A percentile compares a stretch with the other conserved stretches of the same genome.
phyloP scores from a whole-genome alignment of 1,284 basidiomycete species.

The Rhodotorula sp. region DNA sequence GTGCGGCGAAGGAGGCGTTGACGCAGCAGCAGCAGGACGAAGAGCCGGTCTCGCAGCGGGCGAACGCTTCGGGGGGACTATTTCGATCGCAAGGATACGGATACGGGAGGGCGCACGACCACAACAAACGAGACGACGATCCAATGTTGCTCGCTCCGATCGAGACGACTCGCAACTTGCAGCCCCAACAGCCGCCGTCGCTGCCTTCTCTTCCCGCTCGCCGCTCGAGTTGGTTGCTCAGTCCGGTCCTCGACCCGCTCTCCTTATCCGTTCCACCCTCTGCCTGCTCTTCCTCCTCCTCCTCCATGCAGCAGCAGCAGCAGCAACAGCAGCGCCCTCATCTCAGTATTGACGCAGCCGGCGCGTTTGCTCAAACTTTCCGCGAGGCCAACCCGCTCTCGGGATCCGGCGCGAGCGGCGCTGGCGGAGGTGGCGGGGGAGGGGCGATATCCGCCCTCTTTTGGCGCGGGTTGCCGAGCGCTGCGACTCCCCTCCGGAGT shows the following conservation, averaged over 20 bases:
- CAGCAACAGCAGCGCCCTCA: too few species aligned
- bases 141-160: not conserved
- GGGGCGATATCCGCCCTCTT: not conserved
- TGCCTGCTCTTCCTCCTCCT: too few species aligned
- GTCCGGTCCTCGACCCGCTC: not conserved
- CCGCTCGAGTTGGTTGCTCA: conserved; percentile 1
- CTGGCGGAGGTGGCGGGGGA: not conserved
- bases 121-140: not conserved
- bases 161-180: conserved; percentile 1
- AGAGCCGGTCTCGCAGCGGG: not conserved
- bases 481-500: not conserved
- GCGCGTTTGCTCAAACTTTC: not conserved
- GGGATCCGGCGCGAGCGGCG: not conserved
- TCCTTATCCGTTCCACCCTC: not conserved
- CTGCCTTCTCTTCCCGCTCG: not conserved
- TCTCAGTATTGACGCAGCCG: not conserved
- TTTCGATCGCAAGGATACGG: too few species aligned
- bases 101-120: not conserved
- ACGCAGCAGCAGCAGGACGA: not conserved
- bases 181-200: not conserved
- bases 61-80: too few species aligned
- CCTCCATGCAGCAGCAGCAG: too few species aligned
- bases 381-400: not conserved
- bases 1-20: not conserved
- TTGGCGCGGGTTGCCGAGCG: not conserved